Evolutionary conservation across 2,329 filamentous ascomycete genomes (phyloP).

Genomic region (Curvularia hawaiiensis): DNA sequence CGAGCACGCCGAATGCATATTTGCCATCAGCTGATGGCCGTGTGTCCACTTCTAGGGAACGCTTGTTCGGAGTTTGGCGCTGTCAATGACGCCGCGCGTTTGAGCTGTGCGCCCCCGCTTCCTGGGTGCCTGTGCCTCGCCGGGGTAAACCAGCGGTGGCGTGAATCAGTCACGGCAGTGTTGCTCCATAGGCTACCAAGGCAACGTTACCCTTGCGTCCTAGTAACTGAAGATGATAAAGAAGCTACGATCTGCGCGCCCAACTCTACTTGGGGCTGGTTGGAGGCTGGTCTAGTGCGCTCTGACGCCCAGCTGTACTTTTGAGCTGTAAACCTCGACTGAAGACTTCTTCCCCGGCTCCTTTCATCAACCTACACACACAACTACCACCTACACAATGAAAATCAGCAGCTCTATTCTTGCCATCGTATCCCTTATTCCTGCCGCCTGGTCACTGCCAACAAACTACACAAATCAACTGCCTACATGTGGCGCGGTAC

Average conservation of each 20-base stretch:
- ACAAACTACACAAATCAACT: slow-evolving; percentile 9
- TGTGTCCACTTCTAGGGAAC: background rate
- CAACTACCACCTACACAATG: slow-evolving; percentile 8
- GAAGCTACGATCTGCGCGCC: slow-evolving; percentile 5
- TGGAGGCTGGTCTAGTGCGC: background rate
- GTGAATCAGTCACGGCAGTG: background rate
- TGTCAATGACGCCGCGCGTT: slow-evolving; percentile 1
- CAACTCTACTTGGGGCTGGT: background rate
- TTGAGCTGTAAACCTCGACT: background rate
- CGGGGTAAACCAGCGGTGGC: background rate
- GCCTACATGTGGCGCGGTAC: slow-evolving; percentile 25
- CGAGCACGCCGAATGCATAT: slow-evolving; percentile 8
- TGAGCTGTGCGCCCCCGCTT: background rate
- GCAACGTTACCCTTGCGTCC: background rate
- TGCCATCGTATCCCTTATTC: slow-evolving; percentile 13
- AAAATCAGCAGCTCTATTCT: slow-evolving; percentile 12
- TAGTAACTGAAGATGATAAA: background rate
- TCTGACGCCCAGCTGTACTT: background rate
- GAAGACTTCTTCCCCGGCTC: background rate
- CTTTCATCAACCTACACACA: background rate
- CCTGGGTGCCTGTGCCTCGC: background rate
- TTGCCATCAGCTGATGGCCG: slow-evolving; percentile 8
- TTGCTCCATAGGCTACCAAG: background rate
- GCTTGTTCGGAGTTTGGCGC: background rate
- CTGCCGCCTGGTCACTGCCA: slow-evolving; percentile 17